Percentiles rank a stretch among this genome's conserved stretches.
phyloP scores from a whole-genome alignment of 345 rosid genomes.

The Corchorus olitorius region DNA sequence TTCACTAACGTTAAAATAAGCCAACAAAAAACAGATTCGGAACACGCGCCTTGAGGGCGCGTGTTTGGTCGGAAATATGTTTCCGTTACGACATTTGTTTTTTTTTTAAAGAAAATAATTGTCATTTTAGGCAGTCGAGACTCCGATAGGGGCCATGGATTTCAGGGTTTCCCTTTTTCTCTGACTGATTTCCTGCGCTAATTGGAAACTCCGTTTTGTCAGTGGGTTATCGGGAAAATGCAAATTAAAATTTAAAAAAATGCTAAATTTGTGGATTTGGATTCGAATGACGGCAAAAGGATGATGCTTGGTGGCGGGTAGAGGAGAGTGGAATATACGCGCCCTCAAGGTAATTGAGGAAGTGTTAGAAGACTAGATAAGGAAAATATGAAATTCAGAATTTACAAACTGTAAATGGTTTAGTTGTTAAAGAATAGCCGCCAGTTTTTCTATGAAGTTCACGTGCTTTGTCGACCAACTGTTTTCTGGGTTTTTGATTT shows the following conservation, averaged over 20 bases:
- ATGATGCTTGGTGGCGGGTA: not conserved
- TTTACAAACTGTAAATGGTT: not conserved
- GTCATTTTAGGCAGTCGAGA: not conserved
- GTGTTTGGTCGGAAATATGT: not conserved
- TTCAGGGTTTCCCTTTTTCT: not conserved
- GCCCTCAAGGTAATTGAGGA: not conserved
- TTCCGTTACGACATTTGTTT: no score
- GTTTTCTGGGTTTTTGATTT: not conserved
- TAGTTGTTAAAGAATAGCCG: not conserved
- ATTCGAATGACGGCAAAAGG: not conserved
- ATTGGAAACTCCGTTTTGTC: not conserved
- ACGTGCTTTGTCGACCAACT: slow-evolving; percentile 14
- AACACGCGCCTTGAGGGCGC: not conserved
- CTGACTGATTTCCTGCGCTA: not conserved
- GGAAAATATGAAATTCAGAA: not conserved
- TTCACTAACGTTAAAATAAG: not conserved
- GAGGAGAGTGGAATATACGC: not conserved
- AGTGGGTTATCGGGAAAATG: not conserved
- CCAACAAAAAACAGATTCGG: not conserved
- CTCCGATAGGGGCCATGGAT: not conserved
- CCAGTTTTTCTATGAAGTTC: slow-evolving; percentile 6
- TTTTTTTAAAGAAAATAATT: not conserved
- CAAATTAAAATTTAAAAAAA: not conserved
- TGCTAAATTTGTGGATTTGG: not conserved
- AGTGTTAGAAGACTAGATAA: not conserved